phyloP scores from a whole-genome alignment of 1,139 yeast genomes.

The Candida sojae region DNA sequence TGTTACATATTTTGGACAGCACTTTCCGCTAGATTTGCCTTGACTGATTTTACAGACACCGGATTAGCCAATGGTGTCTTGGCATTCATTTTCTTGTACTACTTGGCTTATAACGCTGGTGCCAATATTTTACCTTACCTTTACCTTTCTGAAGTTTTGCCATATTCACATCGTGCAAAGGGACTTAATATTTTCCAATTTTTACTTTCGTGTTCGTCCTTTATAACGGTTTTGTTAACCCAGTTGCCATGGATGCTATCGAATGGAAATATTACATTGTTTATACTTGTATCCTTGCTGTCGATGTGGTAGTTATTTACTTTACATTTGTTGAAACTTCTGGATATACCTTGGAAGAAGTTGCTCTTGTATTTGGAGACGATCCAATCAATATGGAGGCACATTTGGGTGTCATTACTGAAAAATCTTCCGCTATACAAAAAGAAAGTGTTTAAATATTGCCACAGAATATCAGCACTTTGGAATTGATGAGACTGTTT shows the following conservation, averaged over 20 bases:
- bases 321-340: slow-evolving; percentile 52
- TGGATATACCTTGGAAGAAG: slow-evolving; percentile 57
- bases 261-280: slow-evolving; percentile 64
- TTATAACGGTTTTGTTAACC: slow-evolving; percentile 50
- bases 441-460: background rate
- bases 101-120: slow-evolving; percentile 34
- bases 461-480: too few species aligned
- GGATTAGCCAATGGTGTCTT: slow-evolving; percentile 43
- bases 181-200: slow-evolving; percentile 38
- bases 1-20: slow-evolving; percentile 42
- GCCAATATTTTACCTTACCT: slow-evolving; percentile 37
- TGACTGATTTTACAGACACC: slow-evolving; percentile 31
- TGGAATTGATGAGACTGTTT: too few species aligned
- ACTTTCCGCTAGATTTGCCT: slow-evolving; percentile 38
- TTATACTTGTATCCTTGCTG: slow-evolving; percentile 40
- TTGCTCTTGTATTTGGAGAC: slow-evolving; percentile 47
- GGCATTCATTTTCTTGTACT: slow-evolving; percentile 48
- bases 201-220: slow-evolving; percentile 23
- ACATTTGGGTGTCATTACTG: background rate
- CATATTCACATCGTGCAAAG: slow-evolving; percentile 47
- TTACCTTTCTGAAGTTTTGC: slow-evolving; percentile 43
- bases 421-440: background rate
- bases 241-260: slow-evolving; percentile 60
- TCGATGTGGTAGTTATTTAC: slow-evolving; percentile 37
- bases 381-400: slow-evolving; percentile 8